These are phyloP conservation scores for Umbelopsis vinacea DNA, from an alignment of 192 early-diverging fungal genomes.

Conservation along the genomic window DNA sequence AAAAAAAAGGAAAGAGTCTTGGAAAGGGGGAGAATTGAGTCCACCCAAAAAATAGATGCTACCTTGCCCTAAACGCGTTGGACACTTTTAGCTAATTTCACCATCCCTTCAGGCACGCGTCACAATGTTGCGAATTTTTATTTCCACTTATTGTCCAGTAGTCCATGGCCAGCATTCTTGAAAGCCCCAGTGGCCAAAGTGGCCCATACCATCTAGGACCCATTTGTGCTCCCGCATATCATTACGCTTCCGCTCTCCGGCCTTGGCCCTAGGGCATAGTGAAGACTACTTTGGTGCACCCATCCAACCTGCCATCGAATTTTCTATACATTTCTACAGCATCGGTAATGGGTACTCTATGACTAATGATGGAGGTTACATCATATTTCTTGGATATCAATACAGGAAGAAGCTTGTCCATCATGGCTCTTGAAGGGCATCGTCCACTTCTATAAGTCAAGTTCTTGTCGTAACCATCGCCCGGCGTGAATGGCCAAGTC, in stretches of 20 bases:
- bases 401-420: conserved; percentile 42
- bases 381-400: conserved; percentile 38
- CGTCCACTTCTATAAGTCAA: conserved; percentile 55
- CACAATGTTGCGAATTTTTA: too few relatives aligned
- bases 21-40: too few relatives aligned
- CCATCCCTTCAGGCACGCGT: too few relatives aligned
- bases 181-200: too few relatives aligned
- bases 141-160: too few relatives aligned
- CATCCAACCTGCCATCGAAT: conserved; percentile 47
- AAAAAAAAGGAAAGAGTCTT: background rate
- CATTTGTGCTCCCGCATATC: too few relatives aligned
- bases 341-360: conserved; percentile 43
- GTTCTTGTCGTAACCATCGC: conserved; percentile 60
- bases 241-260: too few relatives aligned
- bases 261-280: background rate
- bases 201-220: too few relatives aligned
- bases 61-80: background rate
- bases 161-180: too few relatives aligned
- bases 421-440: conserved; percentile 53
- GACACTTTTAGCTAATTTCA: too few relatives aligned
- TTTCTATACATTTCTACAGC: conserved; percentile 52
- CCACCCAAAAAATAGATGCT: too few relatives aligned
- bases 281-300: conserved; percentile 50
- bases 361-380: conserved; percentile 49
- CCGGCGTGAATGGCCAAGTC: conserved; percentile 57